Evolutionary conservation across 805 yeast genomes (phyloP), one percentile per base, ranked within the genome.

Genomic region (Metschnikowia borealis): DNA sequence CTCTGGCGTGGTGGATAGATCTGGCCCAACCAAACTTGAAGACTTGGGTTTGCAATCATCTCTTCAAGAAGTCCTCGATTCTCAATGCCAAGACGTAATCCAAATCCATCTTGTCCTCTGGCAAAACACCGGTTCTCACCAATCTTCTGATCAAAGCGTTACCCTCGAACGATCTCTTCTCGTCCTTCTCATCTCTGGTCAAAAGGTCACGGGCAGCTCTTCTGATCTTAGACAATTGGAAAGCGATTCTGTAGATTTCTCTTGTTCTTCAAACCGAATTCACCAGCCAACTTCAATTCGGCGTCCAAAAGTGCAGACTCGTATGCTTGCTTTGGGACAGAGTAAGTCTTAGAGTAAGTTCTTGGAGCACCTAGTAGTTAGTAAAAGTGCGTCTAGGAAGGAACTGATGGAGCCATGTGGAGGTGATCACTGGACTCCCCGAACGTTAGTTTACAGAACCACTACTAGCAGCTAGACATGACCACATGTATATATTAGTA

Each of bases 161-260:
- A 88, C 99, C 99, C 82, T 94, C 99, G 84, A 94, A 94, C 73
- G 94, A 87, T 84, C 99, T 90, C 89, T 91, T 94, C 86, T 96
- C 97, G 81, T 94, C 99, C 86, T 94, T 94, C 84, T 94, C 99
- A 73, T 94, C 99, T 84, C 97, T 90, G 84, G 99, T 94, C 80
- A 94, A 86, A 71, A 94, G 83, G 74, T 94, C 98, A 87, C 99
- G 96, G 74, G 99, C 99, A 78, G 99, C 99, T 84, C 99, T 90
- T 84, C 99, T 91, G 76, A 94, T 92, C 86, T 94, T 94, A 62
- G 99, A 94, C 73, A 94, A 88, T 83, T 94, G 98, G 85, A 87
- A 89, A 78, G 95, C 95, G 77, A 94, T 91, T 87, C 99, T 90
- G 96, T 94, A 94, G 78, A 94, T 89, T 82, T 94, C 99, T 89